These are phyloP conservation scores for Calonectria pteridis DNA, from an alignment of 2,329 filamentous ascomycete species.

Conservation along the genomic window DNA sequence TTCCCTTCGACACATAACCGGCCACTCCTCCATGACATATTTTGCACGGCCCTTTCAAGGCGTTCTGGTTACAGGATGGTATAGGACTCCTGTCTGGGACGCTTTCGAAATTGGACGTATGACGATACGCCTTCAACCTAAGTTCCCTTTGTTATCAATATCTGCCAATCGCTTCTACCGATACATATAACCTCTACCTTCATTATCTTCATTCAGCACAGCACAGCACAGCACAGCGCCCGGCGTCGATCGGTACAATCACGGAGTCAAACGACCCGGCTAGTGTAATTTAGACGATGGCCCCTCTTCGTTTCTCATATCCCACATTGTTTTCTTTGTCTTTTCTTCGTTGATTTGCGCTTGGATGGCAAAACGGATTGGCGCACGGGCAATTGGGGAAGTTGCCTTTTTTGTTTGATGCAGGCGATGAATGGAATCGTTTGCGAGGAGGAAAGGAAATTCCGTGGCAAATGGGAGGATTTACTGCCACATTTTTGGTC, in stretches of 20 bases:
- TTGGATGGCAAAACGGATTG: constrained; percentile 42
- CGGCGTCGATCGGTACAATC: constrained; percentile 40
- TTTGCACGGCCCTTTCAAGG: constrained; percentile 36
- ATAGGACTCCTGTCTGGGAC: constrained; percentile 23
- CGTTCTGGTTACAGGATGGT: constrained; percentile 33
- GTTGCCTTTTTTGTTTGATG: constrained; percentile 27
- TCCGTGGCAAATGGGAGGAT: constrained; percentile 29
- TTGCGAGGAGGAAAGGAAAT: constrained; percentile 31
- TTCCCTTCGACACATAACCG: constrained; percentile 21
- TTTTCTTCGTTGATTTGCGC: constrained; percentile 34
- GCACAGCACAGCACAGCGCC: constrained; percentile 43
- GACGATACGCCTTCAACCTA: constrained; percentile 40
- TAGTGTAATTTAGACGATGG: constrained; percentile 47
- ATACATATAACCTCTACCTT: constrained; percentile 33
- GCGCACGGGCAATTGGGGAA: constrained; percentile 34
- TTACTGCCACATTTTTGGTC: constrained; percentile 37
- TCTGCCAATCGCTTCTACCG: constrained; percentile 37
- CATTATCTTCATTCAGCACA: constrained; percentile 37
- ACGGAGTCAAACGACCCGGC: constrained; percentile 32
- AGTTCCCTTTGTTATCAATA: constrained; percentile 38
- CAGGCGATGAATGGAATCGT: constrained; percentile 35
- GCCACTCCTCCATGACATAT: constrained; percentile 33
- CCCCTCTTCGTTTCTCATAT: constrained; percentile 34
- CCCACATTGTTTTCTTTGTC: constrained; percentile 29
- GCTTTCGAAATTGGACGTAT: constrained; percentile 31